These are phyloP conservation scores for Suillus occidentalis DNA, from an alignment of 768 basidiomycete genomes.

Conservation along the genomic window DNA sequence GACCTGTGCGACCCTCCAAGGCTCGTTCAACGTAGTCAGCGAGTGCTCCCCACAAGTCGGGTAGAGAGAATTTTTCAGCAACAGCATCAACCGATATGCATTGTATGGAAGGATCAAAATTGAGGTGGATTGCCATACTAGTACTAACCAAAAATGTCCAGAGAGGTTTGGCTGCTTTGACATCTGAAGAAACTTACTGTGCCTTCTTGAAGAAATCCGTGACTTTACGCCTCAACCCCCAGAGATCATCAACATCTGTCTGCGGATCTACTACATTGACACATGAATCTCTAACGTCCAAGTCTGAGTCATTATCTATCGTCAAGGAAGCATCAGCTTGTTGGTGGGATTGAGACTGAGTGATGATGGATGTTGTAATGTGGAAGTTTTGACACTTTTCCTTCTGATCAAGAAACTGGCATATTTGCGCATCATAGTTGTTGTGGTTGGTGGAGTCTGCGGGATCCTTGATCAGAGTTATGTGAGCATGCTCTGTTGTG, in stretches of 20 bases:
- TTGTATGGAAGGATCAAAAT: not conserved
- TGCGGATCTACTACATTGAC: no score
- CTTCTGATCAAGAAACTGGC: conserved; percentile 29
- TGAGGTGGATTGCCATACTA: not conserved
- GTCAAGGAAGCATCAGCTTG: no score
- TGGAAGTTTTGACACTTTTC: conserved; percentile 19
- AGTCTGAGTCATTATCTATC: no score
- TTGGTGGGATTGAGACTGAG: no score
- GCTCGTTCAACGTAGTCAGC: not conserved
- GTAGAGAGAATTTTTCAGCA: not conserved
- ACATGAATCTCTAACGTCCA: no score
- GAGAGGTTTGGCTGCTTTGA: not conserved
- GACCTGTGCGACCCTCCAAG: no score
- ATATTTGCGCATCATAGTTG: conserved; percentile 31
- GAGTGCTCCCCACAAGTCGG: conserved; percentile 1
- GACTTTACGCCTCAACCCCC: no score
- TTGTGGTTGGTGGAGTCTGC: conserved; percentile 30
- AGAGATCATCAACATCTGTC: no score
- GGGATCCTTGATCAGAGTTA: conserved; percentile 34
- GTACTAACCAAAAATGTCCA: not conserved
- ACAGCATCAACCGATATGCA: not conserved
- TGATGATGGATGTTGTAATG: no score
- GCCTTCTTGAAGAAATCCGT: no score
- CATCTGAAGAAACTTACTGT: no score
- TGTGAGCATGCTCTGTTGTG: conserved; percentile 36